Percentiles rank a stretch among this genome's conserved stretches.
Evolutionary conservation across 225 moss, liverwort and hornwort species (phyloP).

Genomic region (Pleurozium schreberi): DNA sequence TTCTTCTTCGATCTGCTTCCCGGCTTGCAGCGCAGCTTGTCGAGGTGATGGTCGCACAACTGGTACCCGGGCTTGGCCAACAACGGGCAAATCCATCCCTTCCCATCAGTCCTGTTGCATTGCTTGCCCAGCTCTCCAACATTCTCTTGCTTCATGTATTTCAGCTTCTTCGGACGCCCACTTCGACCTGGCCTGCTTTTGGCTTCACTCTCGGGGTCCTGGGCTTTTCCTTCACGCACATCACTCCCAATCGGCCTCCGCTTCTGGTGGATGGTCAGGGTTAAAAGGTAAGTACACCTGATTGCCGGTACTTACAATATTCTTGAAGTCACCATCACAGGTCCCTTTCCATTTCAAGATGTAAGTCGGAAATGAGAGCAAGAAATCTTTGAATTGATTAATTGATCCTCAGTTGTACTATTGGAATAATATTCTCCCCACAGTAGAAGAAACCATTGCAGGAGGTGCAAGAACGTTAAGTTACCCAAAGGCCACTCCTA

Average conservation of each 20-base stretch:
- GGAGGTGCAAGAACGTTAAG: background rate
- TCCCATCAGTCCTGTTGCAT: conserved; percentile 51
- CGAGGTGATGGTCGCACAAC: conserved; percentile 48
- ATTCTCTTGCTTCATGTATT: conserved; percentile 46
- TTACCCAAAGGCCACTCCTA: background rate
- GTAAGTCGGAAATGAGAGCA: background rate
- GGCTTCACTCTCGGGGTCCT: background rate
- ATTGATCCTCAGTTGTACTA: background rate
- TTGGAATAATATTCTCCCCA: background rate
- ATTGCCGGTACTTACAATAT: background rate
- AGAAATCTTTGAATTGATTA: background rate
- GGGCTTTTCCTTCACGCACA: background rate
- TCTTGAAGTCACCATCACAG: background rate
- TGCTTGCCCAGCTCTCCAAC: conserved; percentile 33
- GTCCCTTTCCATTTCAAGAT: too few relatives aligned
- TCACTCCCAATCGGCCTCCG: background rate
- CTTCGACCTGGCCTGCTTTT: conserved; percentile 11
- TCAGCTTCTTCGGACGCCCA: conserved; percentile 43
- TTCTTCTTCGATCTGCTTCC: conserved; percentile 36
- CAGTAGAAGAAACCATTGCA: background rate
- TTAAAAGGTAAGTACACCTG: background rate
- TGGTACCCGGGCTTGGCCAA: conserved; percentile 49
- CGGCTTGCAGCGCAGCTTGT: conserved; percentile 53
- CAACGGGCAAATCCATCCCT: conserved; percentile 52
- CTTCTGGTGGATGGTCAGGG: background rate